These are phyloP conservation scores for Neonectria hederae DNA, from an alignment of 2,329 filamentous ascomycete species.

Conservation along the genomic window DNA sequence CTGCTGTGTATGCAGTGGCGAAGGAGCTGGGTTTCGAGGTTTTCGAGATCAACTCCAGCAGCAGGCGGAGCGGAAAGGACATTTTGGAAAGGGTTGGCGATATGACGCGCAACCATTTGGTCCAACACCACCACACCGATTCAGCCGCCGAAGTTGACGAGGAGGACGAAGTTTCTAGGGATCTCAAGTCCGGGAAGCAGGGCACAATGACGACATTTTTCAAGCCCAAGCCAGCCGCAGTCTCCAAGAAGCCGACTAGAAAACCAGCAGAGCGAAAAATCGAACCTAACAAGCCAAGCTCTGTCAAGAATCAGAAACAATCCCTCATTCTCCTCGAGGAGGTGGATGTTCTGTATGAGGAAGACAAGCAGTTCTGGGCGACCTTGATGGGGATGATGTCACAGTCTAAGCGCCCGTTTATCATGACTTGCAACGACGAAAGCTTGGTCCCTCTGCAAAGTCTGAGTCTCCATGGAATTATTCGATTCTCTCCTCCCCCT, in stretches of 20 bases:
- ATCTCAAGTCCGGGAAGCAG: constrained; percentile 75
- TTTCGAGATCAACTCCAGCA: constrained; percentile 91
- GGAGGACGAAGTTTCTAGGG: constrained; percentile 52
- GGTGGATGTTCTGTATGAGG: constrained; percentile 91
- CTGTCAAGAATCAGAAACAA: constrained; percentile 77
- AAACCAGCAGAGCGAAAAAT: constrained; percentile 37
- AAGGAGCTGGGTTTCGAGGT: constrained; percentile 93
- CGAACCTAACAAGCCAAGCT: constrained; percentile 46
- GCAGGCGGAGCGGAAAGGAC: constrained; percentile 86
- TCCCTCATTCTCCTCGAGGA: constrained; percentile 95
- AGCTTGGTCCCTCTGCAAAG: constrained; percentile 77
- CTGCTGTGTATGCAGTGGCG: constrained; percentile 89
- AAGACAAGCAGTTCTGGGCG: constrained; percentile 94
- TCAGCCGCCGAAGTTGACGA: constrained; percentile 40
- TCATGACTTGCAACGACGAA: constrained; percentile 96
- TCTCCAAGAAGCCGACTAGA: constrained; percentile 42
- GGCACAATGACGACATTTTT: constrained; percentile 86
- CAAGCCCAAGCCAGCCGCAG: constrained; percentile 58
- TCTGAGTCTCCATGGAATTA: constrained; percentile 84
- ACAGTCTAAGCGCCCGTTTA: constrained; percentile 88
- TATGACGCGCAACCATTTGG: constrained; percentile 95
- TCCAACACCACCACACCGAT: constrained; percentile 61
- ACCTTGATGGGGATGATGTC: constrained; percentile 80
- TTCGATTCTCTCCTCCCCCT: constrained; percentile 77
- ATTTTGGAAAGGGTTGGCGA: constrained; percentile 92